phyloP scores from a whole-genome alignment of 2,329 filamentous ascomycete genomes.

The Monilinia aucupariae region DNA sequence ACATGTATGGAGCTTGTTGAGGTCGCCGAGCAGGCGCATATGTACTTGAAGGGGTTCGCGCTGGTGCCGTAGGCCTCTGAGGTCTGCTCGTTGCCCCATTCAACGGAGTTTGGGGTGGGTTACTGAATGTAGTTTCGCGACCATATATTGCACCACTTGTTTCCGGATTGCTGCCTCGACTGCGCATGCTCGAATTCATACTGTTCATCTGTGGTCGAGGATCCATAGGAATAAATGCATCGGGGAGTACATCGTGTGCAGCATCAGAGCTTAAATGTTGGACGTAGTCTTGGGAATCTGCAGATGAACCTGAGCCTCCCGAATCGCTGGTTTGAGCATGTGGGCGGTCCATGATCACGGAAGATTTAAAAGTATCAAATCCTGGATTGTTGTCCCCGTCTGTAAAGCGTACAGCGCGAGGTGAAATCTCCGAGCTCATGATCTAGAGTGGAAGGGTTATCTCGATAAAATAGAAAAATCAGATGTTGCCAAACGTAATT shows the following conservation, averaged over 20 bases:
- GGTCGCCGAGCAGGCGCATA: conserved; percentile 62
- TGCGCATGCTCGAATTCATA: conserved; percentile 35
- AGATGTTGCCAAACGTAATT: conserved; percentile 17
- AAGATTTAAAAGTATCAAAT: conserved; percentile 40
- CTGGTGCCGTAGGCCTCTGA: conserved; percentile 63
- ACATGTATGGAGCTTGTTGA: conserved; percentile 44
- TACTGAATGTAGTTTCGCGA: conserved; percentile 25
- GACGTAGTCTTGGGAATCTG: conserved; percentile 31
- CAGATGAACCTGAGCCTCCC: conserved; percentile 35
- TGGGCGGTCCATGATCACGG: conserved; percentile 33
- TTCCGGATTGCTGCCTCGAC: conserved; percentile 41
- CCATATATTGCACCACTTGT: conserved; percentile 22
- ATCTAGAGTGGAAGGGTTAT: background rate
- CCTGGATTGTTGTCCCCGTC: conserved; percentile 44
- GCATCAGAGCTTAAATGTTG: conserved; percentile 23
- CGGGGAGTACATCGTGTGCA: conserved; percentile 22
- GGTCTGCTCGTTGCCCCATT: conserved; percentile 49
- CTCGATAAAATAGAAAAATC: background rate
- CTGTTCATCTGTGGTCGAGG: conserved; percentile 27
- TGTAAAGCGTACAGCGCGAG: conserved; percentile 53
- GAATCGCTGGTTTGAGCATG: conserved; percentile 39
- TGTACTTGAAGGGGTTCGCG: conserved; percentile 70
- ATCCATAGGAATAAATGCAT: conserved; percentile 27
- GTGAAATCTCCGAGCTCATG: conserved; percentile 44
- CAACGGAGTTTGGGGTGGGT: conserved; percentile 32